Conservation (phyloP, 495 filamentous ascomycete genomes). For the Penicillium alfredii region DNA sequence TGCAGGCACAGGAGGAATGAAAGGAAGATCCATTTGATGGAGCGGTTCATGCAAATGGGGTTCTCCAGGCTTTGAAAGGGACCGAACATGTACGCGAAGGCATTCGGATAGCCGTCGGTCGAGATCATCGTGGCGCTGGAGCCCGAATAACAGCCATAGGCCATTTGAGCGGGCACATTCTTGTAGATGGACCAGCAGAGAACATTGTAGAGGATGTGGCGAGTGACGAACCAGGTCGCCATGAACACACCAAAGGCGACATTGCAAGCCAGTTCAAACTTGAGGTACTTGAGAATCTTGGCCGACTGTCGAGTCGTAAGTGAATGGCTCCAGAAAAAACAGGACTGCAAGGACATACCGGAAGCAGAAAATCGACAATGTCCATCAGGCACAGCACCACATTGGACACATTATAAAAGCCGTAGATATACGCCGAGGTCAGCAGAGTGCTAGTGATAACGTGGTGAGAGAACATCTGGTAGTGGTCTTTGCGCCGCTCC, state of each 20-base stretch:
- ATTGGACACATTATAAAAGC: slow-evolving; percentile 79
- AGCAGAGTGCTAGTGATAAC: slow-evolving; percentile 80
- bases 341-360: slow-evolving; percentile 58
- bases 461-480: slow-evolving; percentile 94
- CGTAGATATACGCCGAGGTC: slow-evolving; percentile 72
- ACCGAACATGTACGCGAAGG: slow-evolving; percentile 56
- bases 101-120: slow-evolving; percentile 49
- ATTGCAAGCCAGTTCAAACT: slow-evolving; percentile 70
- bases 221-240: slow-evolving; percentile 72
- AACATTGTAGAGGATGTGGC: slow-evolving; percentile 72
- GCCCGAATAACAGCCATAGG: slow-evolving; percentile 64
- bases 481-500: slow-evolving; percentile 86
- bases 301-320: slow-evolving; percentile 55
- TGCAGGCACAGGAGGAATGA: slow-evolving; percentile 72
- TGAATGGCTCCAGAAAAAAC: not conserved
- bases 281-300: slow-evolving; percentile 89
- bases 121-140: slow-evolving; percentile 49
- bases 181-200: slow-evolving; percentile 76
- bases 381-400: slow-evolving; percentile 92
- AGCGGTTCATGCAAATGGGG: slow-evolving; percentile 67
- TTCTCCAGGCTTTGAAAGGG: slow-evolving; percentile 64
- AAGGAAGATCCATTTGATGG: slow-evolving; percentile 70
- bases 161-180: slow-evolving; percentile 57
- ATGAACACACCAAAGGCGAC: slow-evolving; percentile 82
- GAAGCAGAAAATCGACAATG: slow-evolving; percentile 79